Evolutionary conservation across 768 basidiomycete genomes (phyloP).

Genomic region (Lentinula guzmanii): DNA sequence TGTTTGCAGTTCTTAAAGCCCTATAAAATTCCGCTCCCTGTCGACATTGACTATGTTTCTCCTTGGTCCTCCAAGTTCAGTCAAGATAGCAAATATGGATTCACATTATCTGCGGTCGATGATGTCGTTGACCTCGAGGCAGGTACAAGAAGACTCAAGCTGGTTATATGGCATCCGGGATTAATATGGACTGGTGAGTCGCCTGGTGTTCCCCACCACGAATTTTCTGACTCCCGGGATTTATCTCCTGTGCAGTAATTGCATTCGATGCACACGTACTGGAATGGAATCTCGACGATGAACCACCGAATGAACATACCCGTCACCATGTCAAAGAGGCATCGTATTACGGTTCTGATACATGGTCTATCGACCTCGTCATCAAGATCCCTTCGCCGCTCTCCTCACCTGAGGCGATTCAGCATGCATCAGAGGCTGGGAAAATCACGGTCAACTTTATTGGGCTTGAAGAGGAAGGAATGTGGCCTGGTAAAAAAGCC

Average conservation of each 20-base stretch:
- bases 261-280: conserved; percentile 90
- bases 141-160: conserved; percentile 64
- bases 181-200: conserved; percentile 78
- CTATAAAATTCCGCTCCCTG: conserved; percentile 67
- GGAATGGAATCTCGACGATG: conserved; percentile 74
- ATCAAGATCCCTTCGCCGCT: conserved; percentile 41
- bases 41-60: conserved; percentile 42
- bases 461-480: conserved; percentile 75
- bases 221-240: not conserved
- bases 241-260: conserved; percentile 43
- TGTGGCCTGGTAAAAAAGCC: conserved; percentile 69
- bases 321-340: conserved; percentile 92
- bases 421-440: not conserved
- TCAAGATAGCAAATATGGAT: conserved; percentile 23
- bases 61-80: conserved; percentile 30
- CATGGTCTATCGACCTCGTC: conserved; percentile 69
- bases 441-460: conserved; percentile 64
- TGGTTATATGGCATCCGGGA: conserved; percentile 71
- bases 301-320: conserved; percentile 67
- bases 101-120: conserved; percentile 54
- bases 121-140: conserved; percentile 45
- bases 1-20: conserved; percentile 69
- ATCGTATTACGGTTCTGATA: conserved; percentile 74
- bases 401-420: not conserved
- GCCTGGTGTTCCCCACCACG: not conserved